Percentiles rank a stretch among this genome's conserved stretches.
Evolutionary conservation across 805 yeast genomes (phyloP).

Genomic region (Teunomyces cretensis): DNA sequence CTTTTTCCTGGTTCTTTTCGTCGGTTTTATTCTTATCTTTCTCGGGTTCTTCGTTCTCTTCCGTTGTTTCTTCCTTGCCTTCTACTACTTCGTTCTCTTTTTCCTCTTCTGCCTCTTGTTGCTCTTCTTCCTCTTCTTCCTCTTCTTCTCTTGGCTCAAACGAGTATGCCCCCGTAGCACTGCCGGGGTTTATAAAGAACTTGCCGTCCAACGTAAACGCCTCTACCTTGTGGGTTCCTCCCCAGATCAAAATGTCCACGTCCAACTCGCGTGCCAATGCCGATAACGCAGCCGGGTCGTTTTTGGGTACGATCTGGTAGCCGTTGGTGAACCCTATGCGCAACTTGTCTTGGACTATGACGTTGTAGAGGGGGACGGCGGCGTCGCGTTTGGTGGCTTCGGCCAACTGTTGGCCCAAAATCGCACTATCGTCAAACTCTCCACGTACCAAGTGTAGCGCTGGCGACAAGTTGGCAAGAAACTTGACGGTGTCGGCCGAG

Average conservation of each 20-base stretch:
- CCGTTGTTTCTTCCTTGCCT: conserved; percentile 1
- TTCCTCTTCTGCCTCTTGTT: conserved; percentile 21
- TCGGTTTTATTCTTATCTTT: conserved; percentile 7
- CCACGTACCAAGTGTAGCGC: conserved; percentile 79
- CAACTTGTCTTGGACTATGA: conserved; percentile 67
- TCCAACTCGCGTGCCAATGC: conserved; percentile 86
- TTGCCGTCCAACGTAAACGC: conserved; percentile 91
- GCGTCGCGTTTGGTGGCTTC: conserved; percentile 10
- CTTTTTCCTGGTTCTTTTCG: conserved; percentile 11
- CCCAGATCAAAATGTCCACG: conserved; percentile 88
- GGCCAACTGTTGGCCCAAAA: conserved; percentile 32
- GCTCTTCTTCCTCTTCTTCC: conserved; percentile 42
- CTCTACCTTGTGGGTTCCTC: conserved; percentile 90
- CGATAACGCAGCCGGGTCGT: conserved; percentile 81
- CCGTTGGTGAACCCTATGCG: conserved; percentile 87
- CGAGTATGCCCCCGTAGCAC: conserved; percentile 88
- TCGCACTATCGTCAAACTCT: conserved; percentile 61
- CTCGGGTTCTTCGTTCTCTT: conserved; percentile 4
- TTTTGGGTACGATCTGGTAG: conserved; percentile 76
- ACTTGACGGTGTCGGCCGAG: conserved; percentile 60
- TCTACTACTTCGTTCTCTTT: conserved; percentile 8
- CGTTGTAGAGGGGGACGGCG: conserved; percentile 58
- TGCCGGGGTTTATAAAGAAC: conserved; percentile 94
- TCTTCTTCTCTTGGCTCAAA: conserved; percentile 59
- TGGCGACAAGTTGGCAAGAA: conserved; percentile 66